Percentiles rank a stretch among this genome's conserved stretches.
Conservation (phyloP, 2,329 filamentous ascomycete species). For the Penicillium sp. region DNA sequence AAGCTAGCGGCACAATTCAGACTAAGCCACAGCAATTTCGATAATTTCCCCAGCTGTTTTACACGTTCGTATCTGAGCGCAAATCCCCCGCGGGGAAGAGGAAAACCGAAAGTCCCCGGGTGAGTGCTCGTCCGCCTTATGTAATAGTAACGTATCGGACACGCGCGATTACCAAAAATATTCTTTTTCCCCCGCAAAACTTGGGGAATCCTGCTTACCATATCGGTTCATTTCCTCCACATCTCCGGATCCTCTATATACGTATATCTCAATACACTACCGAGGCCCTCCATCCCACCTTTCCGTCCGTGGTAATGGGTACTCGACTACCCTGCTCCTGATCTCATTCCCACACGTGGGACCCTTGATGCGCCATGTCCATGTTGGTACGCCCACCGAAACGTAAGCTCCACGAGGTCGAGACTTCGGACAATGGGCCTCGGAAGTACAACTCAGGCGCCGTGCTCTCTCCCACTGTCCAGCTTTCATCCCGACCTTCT, state of each 20-base stretch:
- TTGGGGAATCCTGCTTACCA: slow-evolving; percentile 6
- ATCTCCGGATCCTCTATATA: background rate
- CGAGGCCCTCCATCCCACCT: background rate
- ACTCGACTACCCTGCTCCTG: background rate
- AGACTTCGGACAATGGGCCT: slow-evolving; percentile 22
- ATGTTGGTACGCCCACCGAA: slow-evolving; percentile 34
- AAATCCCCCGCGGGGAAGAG: slow-evolving; percentile 22
- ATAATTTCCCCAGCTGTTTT: slow-evolving; percentile 1
- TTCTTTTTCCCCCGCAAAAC: slow-evolving; percentile 4
- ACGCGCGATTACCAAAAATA: background rate
- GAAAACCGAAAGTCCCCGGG: slow-evolving; percentile 12
- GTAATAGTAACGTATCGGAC: background rate
- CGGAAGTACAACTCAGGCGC: slow-evolving; percentile 14
- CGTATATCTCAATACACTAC: background rate
- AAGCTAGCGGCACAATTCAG: background rate
- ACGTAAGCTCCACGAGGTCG: slow-evolving; percentile 33
- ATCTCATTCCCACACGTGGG: background rate
- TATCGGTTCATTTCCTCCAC: background rate
- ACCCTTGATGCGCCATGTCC: slow-evolving; percentile 26
- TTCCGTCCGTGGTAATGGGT: slow-evolving; percentile 15
- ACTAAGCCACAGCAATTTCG: background rate
- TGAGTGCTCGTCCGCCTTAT: slow-evolving; percentile 17
- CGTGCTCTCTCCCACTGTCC: background rate
- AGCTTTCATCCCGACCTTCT: slow-evolving; percentile 1
- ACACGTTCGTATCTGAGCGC: slow-evolving; percentile 2